These are phyloP conservation scores for Phytopythium litorale DNA, from an alignment of 352 stramenopile genomes.

Conservation along the genomic window DNA sequence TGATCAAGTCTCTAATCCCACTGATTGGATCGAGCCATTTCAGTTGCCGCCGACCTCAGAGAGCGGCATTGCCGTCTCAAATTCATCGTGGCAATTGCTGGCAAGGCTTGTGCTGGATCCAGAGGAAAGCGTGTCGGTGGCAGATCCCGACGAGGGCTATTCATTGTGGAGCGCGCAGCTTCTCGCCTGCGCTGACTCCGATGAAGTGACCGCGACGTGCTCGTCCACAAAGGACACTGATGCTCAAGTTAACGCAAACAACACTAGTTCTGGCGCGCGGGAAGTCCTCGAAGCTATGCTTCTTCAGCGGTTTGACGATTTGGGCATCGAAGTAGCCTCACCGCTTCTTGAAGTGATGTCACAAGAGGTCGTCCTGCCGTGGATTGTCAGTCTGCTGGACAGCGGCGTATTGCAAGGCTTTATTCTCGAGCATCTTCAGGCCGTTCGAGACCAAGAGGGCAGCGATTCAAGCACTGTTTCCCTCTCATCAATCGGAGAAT, in stretches of 20 bases:
- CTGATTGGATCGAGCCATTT: constrained; percentile 17
- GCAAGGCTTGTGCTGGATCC: constrained; percentile 24
- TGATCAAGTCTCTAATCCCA: constrained; percentile 9
- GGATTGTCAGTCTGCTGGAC: constrained; percentile 39
- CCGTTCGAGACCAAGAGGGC: constrained; percentile 8
- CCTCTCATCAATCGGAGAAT: constrained; percentile 15
- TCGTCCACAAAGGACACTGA: neutral
- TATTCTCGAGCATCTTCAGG: constrained; percentile 21
- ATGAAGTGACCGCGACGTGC: constrained; percentile 23
- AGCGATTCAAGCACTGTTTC: neutral
- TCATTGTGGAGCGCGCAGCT: constrained; percentile 38
- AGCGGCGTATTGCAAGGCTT: constrained; percentile 30
- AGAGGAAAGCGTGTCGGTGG: constrained; percentile 24
- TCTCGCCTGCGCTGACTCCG: constrained; percentile 27
- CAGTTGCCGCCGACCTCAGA: constrained; percentile 5
- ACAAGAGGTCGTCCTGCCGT: constrained; percentile 25
- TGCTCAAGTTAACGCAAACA: neutral
- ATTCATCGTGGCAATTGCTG: constrained; percentile 10
- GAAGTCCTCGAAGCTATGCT: constrained; percentile 2
- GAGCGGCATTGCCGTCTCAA: neutral
- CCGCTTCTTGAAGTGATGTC: constrained; percentile 14
- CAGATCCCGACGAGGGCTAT: constrained; percentile 29
- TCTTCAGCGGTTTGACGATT: constrained; percentile 8
- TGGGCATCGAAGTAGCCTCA: neutral
- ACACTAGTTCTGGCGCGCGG: constrained; percentile 5